phyloP scores from a whole-genome alignment of 2,329 filamentous ascomycete genomes.

The Phialocephala sp. region DNA sequence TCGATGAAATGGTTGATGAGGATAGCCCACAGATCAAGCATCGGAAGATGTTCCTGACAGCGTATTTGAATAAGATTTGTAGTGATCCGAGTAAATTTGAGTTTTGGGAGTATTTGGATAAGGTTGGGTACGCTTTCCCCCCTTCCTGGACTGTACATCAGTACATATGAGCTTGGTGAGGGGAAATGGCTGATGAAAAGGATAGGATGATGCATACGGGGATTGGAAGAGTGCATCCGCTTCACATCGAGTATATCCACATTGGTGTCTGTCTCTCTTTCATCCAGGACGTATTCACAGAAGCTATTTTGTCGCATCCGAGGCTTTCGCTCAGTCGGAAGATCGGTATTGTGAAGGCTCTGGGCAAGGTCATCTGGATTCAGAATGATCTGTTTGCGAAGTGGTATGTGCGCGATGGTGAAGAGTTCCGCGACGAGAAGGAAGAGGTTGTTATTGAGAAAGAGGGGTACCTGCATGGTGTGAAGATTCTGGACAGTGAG shows the following conservation, averaged over 20 bases:
- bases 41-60: slow-evolving; percentile 80
- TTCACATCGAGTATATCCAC: slow-evolving; percentile 82
- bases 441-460: slow-evolving; percentile 59
- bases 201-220: slow-evolving; percentile 57
- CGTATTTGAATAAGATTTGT: slow-evolving; percentile 54
- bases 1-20: slow-evolving; percentile 51
- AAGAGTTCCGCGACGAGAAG: slow-evolving; percentile 47
- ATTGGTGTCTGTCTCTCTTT: slow-evolving; percentile 73
- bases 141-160: neutral
- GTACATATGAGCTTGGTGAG: neutral
- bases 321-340: slow-evolving; percentile 69
- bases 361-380: slow-evolving; percentile 86
- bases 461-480: slow-evolving; percentile 69
- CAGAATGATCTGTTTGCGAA: slow-evolving; percentile 86
- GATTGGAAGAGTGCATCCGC: slow-evolving; percentile 62
- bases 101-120: slow-evolving; percentile 35
- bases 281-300: slow-evolving; percentile 77
- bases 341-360: slow-evolving; percentile 74
- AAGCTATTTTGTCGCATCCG: slow-evolving; percentile 69
- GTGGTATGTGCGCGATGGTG: slow-evolving; percentile 59
- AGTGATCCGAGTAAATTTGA: slow-evolving; percentile 35
- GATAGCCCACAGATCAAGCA: slow-evolving; percentile 52
- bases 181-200: neutral
- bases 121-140: slow-evolving; percentile 26
- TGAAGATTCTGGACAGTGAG: slow-evolving; percentile 55